Evolutionary conservation across 768 basidiomycete genomes (phyloP).

Genomic region (Phaffia tasmanica): DNA sequence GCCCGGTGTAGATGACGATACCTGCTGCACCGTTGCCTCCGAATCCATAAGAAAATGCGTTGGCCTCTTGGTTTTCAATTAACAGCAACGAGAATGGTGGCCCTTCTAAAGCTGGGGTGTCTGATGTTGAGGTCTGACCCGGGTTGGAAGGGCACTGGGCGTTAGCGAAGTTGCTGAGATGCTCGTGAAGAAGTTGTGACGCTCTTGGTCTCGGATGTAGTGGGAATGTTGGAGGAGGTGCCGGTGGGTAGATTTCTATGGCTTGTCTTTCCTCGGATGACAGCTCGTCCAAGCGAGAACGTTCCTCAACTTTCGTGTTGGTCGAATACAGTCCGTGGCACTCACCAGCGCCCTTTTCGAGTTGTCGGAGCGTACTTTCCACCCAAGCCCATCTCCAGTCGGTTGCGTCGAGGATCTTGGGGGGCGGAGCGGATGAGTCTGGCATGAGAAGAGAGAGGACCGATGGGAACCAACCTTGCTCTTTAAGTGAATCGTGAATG

Average conservation of each 20-base stretch:
- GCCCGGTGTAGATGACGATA: constrained; percentile 86
- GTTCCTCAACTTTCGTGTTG: constrained; percentile 39
- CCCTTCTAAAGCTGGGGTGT: constrained; percentile 50
- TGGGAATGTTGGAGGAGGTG: constrained; percentile 45
- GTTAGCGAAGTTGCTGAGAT: constrained; percentile 32
- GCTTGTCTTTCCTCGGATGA: constrained; percentile 40
- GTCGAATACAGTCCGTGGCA: constrained; percentile 12
- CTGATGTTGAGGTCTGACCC: constrained; percentile 37
- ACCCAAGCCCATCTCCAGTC: constrained; percentile 95
- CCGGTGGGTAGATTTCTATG: neutral
- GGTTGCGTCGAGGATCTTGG: constrained; percentile 52
- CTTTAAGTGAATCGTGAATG: constrained; percentile 69
- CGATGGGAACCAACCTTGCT: constrained; percentile 74
- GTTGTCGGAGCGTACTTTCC: constrained; percentile 56
- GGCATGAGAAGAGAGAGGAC: constrained; percentile 62
- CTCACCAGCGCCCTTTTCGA: constrained; percentile 60
- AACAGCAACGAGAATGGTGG: constrained; percentile 83
- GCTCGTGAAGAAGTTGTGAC: constrained; percentile 52
- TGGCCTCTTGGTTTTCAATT: constrained; percentile 74
- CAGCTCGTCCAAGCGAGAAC: constrained; percentile 49
- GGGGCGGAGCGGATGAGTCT: constrained; percentile 43
- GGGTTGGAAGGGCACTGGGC: constrained; percentile 36
- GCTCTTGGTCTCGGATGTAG: constrained; percentile 73
- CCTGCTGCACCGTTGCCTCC: constrained; percentile 77
- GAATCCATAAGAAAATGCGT: constrained; percentile 94